These are phyloP conservation scores for Aspergillus panamensis DNA, from an alignment of 495 filamentous ascomycete genomes.

Conservation along the genomic window DNA sequence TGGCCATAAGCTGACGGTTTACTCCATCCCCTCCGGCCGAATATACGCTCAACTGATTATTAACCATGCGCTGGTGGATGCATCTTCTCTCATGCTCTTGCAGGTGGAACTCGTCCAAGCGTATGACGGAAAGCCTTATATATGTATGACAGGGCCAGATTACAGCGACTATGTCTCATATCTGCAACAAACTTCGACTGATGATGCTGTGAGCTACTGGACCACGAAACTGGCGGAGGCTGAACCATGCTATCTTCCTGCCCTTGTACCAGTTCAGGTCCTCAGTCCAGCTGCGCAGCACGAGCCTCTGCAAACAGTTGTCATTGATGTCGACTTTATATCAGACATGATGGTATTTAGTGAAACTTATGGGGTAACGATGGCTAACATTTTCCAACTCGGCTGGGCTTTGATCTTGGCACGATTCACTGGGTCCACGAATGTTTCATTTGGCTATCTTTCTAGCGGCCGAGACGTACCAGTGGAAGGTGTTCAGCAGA, in stretches of 20 bases:
- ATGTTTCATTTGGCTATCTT: conserved; percentile 16
- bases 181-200: conserved; percentile 27
- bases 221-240: conserved; percentile 14
- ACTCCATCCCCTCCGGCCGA: not conserved
- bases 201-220: conserved; percentile 13
- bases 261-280: not conserved
- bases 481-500: conserved; percentile 8
- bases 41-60: conserved; percentile 7
- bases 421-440: conserved; percentile 4
- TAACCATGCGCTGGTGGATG: conserved; percentile 14
- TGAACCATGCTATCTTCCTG: conserved; percentile 14
- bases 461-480: conserved; percentile 15
- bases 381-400: conserved; percentile 13
- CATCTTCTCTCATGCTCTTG: conserved; percentile 8
- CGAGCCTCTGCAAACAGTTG: not conserved
- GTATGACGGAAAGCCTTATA: conserved; percentile 4
- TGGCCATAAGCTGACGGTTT: conserved; percentile 11
- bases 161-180: conserved; percentile 12
- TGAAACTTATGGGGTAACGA: conserved; percentile 4
- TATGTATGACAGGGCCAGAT: not conserved
- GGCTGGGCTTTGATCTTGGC: conserved; percentile 12
- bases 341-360: not conserved
- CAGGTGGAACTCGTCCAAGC: conserved; percentile 10
- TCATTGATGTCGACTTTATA: not conserved
- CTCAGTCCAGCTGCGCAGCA: not conserved